Percentiles rank a stretch among this genome's conserved stretches.
phyloP scores from a whole-genome alignment of 441 rosid genomes.

The Jatropha podagrica region DNA sequence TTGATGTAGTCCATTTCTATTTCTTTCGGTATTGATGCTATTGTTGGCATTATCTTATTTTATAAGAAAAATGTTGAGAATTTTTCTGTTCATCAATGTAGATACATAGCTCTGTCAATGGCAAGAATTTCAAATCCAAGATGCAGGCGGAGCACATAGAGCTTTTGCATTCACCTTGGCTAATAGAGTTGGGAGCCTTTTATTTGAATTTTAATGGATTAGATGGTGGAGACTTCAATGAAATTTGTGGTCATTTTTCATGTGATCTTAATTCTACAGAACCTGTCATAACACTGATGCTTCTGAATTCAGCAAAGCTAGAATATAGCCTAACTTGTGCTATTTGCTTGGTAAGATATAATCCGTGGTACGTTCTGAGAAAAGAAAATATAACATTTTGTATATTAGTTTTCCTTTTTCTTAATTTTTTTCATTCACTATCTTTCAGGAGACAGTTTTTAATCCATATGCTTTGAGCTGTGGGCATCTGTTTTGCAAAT shows the following conservation, averaged over 20 bases:
- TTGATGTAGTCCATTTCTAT: not conserved
- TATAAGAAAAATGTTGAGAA: not conserved
- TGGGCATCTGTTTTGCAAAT: constrained; percentile 88
- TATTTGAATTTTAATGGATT: constrained; percentile 59
- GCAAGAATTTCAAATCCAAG: constrained; percentile 75
- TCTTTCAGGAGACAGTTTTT: constrained; percentile 69
- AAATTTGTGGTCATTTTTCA: constrained; percentile 48
- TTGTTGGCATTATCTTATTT: not conserved
- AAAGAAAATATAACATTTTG: not conserved
- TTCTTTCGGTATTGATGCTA: constrained; percentile 1
- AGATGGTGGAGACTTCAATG: constrained; percentile 39
- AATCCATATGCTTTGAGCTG: constrained; percentile 84
- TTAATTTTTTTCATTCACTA: not conserved
- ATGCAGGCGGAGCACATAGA: constrained; percentile 80
- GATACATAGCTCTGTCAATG: constrained; percentile 82
- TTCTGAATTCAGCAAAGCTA: constrained; percentile 55
- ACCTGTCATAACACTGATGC: constrained; percentile 56
- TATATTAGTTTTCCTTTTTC: not conserved
- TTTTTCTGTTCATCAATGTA: constrained; percentile 24
- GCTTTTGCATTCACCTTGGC: constrained; percentile 91
- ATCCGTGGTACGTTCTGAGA: not conserved
- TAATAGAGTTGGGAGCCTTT: constrained; percentile 89
- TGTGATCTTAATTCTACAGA: constrained; percentile 50
- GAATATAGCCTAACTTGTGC: constrained; percentile 82
- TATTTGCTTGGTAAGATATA: constrained; percentile 63